Conservation (phyloP, 257 asterid genomes). For the Fraxinus cuspidata region DNA sequence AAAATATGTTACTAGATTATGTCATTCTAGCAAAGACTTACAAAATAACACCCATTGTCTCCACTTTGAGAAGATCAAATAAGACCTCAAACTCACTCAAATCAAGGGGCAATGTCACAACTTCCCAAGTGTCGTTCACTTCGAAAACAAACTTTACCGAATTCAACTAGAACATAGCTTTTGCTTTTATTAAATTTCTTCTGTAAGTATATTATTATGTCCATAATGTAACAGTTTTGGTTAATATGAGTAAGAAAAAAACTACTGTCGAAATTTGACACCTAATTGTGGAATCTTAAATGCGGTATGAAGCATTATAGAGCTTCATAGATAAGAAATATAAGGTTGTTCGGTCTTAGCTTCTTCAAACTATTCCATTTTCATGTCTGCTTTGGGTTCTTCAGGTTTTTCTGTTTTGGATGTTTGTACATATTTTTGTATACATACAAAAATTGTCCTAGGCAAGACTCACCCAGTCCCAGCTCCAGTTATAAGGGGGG, state of each 20-base stretch:
- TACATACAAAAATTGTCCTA: not conserved
- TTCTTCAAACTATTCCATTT: not conserved
- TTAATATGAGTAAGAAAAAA: not conserved
- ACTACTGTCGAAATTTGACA: not conserved
- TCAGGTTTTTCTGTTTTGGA: not conserved
- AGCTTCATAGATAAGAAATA: not conserved
- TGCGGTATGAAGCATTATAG: not conserved
- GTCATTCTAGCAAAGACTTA: not conserved
- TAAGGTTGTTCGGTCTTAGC: not conserved
- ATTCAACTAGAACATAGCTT: not conserved
- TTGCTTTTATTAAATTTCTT: not conserved
- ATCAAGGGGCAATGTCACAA: not conserved
- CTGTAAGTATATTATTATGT: not conserved
- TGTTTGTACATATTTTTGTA: too few relatives aligned
- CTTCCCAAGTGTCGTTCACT: not conserved
- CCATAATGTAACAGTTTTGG: not conserved
- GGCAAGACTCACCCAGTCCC: not conserved
- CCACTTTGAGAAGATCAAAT: not conserved
- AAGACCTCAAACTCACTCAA: not conserved
- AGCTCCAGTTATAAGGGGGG: not conserved
- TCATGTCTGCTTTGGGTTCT: not conserved
- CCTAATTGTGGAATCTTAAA: not conserved
- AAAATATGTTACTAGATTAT: not conserved
- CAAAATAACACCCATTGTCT: not conserved
- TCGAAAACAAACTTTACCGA: not conserved